Conservation (phyloP, 257 asterid genomes). For the Eustoma russellianum region DNA sequence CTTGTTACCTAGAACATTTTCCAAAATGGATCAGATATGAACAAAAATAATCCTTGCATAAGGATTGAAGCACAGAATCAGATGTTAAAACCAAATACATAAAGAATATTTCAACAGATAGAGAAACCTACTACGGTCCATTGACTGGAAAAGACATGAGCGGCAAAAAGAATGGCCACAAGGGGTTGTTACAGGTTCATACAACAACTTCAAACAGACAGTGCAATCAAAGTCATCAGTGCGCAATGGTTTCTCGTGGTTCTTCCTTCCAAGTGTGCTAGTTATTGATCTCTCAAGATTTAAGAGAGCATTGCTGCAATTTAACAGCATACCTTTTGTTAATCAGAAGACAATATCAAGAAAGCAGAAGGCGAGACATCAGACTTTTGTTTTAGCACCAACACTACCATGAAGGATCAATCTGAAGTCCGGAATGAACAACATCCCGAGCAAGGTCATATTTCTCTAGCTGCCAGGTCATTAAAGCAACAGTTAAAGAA, state of each 20-base stretch:
- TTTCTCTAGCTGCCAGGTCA: slow-evolving; percentile 71
- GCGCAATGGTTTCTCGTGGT: slow-evolving; percentile 46
- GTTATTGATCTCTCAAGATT: slow-evolving; percentile 46
- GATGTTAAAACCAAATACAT: background rate
- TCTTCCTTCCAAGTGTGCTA: slow-evolving; percentile 37
- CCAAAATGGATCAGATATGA: background rate
- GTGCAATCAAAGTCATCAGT: slow-evolving; percentile 97
- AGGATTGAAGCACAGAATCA: slow-evolving; percentile 5
- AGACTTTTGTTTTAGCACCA: background rate
- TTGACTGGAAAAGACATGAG: slow-evolving; percentile 87
- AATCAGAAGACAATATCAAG: background rate
- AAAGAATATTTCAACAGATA: slow-evolving; percentile 4
- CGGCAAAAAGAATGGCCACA: slow-evolving; percentile 99
- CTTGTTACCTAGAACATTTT: slow-evolving; percentile 53
- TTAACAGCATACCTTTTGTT: slow-evolving; percentile 4
- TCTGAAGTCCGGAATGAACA: slow-evolving; percentile 59
- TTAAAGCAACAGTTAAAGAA: slow-evolving; percentile 5
- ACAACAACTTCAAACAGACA: slow-evolving; percentile 78
- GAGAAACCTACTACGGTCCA: slow-evolving; percentile 70
- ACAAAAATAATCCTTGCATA: background rate
- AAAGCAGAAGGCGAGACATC: background rate
- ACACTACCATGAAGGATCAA: slow-evolving; percentile 59
- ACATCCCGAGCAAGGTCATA: slow-evolving; percentile 68
- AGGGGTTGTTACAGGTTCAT: slow-evolving; percentile 89
- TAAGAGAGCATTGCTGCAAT: slow-evolving; percentile 49